Evolutionary conservation across 2,329 filamentous ascomycete species (phyloP).

Genomic region (Penicillium sp.): DNA sequence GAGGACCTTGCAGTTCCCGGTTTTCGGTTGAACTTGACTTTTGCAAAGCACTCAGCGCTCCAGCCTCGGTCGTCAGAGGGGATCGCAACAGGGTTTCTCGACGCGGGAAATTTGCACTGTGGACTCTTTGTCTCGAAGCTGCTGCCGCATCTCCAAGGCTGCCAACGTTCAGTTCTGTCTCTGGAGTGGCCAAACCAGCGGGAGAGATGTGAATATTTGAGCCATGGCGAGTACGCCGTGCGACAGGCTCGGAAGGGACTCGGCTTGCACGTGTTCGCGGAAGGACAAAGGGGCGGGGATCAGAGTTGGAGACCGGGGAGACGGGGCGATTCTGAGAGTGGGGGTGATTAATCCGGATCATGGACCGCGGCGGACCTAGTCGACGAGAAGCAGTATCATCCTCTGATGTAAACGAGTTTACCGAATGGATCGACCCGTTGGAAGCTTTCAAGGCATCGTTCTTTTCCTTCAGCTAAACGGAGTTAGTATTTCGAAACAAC

Average conservation of each 20-base stretch:
- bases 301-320: conserved; percentile 56
- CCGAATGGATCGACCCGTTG: conserved; percentile 50
- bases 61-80: conserved; percentile 34
- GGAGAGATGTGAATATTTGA: conserved; percentile 29
- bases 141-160: conserved; percentile 25
- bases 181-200: conserved; percentile 42
- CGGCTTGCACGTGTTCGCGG: conserved; percentile 28
- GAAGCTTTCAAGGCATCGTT: conserved; percentile 47
- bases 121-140: conserved; percentile 30
- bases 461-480: conserved; percentile 45
- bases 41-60: conserved; percentile 20
- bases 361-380: conserved; percentile 23
- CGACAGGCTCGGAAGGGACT: conserved; percentile 52
- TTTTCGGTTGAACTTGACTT: conserved; percentile 8
- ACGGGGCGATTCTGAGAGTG: conserved; percentile 50
- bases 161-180: conserved; percentile 38
- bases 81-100: conserved; percentile 33
- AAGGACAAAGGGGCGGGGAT: conserved; percentile 51
- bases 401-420: conserved; percentile 46
- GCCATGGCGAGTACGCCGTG: conserved; percentile 44
- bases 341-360: conserved; percentile 25
- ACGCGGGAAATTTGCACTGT: conserved; percentile 35
- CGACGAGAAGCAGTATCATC: conserved; percentile 32
- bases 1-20: conserved; percentile 10
- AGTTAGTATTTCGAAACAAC: conserved; percentile 11